Percentiles rank a stretch among this genome's conserved stretches.
These are phyloP conservation scores for Daldinia bambusicola DNA, from an alignment of 495 filamentous ascomycete genomes.

Conservation along the genomic window DNA sequence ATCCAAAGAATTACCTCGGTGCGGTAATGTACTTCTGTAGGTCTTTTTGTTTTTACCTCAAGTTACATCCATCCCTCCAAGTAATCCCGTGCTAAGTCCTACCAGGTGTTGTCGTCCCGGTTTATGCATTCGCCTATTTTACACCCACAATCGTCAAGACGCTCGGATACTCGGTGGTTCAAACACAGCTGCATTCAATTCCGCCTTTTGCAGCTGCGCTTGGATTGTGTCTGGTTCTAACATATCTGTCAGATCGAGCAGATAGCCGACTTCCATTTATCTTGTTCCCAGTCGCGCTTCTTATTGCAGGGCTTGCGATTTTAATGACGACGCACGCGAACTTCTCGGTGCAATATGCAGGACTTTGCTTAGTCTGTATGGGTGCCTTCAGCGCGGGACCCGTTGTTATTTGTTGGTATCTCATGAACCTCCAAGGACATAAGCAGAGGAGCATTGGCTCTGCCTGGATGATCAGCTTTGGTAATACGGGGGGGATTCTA, in stretches of 20 bases:
- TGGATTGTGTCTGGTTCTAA: conserved; percentile 60
- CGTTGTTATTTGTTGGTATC: conserved; percentile 80
- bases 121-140: conserved; percentile 69
- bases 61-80: background rate
- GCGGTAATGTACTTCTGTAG: conserved; percentile 78
- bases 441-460: conserved; percentile 75
- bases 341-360: conserved; percentile 66
- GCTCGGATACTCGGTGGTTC: conserved; percentile 67
- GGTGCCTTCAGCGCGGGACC: conserved; percentile 70
- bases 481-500: conserved; percentile 44
- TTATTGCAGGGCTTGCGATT: conserved; percentile 67
- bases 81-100: conserved; percentile 26
- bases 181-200: conserved; percentile 75
- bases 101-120: conserved; percentile 69
- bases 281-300: conserved; percentile 38
- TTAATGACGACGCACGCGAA: conserved; percentile 65
- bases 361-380: conserved; percentile 71
- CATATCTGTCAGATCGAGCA: conserved; percentile 63
- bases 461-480: conserved; percentile 56
- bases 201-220: conserved; percentile 77
- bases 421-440: conserved; percentile 82
- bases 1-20: conserved; percentile 66
- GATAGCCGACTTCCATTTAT: conserved; percentile 62
- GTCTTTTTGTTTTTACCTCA: background rate
- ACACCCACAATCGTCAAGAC: conserved; percentile 71